Conservation (phyloP, 1,139 yeast species). For the Hyphopichia pseudoburtonii region DNA sequence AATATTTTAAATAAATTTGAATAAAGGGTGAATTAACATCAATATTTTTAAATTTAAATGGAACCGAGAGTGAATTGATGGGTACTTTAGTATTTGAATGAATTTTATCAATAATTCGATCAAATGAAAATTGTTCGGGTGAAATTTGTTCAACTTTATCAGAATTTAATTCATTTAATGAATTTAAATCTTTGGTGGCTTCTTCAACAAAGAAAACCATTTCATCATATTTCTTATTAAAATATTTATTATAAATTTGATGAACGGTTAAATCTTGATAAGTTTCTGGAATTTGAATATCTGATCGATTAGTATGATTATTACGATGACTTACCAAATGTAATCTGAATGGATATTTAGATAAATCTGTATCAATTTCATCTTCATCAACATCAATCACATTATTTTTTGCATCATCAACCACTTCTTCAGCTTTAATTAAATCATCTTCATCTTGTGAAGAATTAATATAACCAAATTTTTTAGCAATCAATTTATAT, state of each 20-base stretch:
- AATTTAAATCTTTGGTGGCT: conserved; percentile 30
- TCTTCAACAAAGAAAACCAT: conserved; percentile 52
- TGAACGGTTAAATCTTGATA: conserved; percentile 25
- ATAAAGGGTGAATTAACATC: conserved; percentile 37
- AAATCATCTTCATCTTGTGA: conserved; percentile 9
- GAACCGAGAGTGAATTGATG: conserved; percentile 2
- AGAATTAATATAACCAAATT: conserved; percentile 29
- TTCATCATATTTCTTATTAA: conserved; percentile 43
- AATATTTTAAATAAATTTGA: conserved; percentile 66
- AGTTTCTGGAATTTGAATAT: conserved; percentile 46
- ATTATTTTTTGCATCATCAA: conserved; percentile 8
- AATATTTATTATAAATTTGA: conserved; percentile 42
- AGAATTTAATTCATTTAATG: conserved; percentile 14
- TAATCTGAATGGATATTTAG: conserved; percentile 46
- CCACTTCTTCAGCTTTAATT: not conserved
- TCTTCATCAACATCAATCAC: conserved; percentile 25
- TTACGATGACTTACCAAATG: conserved; percentile 70
- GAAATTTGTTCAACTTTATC: conserved; percentile 8
- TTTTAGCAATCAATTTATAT: conserved; percentile 48
- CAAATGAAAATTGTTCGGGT: conserved; percentile 28
- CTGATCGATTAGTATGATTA: conserved; percentile 72
- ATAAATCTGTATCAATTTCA: conserved; percentile 18
- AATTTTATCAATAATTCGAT: conserved; percentile 18
- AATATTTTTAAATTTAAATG: conserved; percentile 16
- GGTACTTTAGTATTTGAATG: conserved; percentile 6